These are phyloP conservation scores for Rhododendron ferrugineum DNA, from an alignment of 148 eudicot genomes.

Conservation along the genomic window DNA sequence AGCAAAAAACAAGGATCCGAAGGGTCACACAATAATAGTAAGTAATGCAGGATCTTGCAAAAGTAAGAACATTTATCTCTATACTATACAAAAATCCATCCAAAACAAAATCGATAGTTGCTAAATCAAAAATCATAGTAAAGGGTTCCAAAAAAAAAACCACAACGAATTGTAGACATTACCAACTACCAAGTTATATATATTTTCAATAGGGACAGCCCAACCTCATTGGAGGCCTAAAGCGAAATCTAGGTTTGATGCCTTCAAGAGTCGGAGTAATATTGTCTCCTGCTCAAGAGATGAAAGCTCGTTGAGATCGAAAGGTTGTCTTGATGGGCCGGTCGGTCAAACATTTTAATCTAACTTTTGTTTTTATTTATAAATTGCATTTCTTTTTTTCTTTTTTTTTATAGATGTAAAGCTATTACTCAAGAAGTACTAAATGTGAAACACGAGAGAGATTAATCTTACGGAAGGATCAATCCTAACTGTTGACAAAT, in stretches of 20 bases:
- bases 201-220: no score
- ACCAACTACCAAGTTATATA: no score
- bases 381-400: no score
- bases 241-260: not conserved
- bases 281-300: not conserved
- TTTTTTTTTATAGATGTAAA: not conserved
- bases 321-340: not conserved
- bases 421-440: not conserved
- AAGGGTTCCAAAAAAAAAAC: not conserved
- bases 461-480: not conserved
- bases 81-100: not conserved
- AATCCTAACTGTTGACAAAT: no score
- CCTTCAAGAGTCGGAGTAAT: not conserved
- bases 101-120: not conserved
- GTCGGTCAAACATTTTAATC: not conserved
- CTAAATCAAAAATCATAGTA: not conserved
- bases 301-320: not conserved
- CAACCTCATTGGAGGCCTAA: not conserved
- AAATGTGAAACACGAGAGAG: not conserved
- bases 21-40: not conserved
- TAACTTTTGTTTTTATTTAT: no score
- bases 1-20: not conserved
- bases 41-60: not conserved
- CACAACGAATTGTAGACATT: no score
- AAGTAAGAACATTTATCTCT: not conserved